Evolutionary conservation across 768 basidiomycete genomes (phyloP).

Genomic region (Termitomyces sp.): DNA sequence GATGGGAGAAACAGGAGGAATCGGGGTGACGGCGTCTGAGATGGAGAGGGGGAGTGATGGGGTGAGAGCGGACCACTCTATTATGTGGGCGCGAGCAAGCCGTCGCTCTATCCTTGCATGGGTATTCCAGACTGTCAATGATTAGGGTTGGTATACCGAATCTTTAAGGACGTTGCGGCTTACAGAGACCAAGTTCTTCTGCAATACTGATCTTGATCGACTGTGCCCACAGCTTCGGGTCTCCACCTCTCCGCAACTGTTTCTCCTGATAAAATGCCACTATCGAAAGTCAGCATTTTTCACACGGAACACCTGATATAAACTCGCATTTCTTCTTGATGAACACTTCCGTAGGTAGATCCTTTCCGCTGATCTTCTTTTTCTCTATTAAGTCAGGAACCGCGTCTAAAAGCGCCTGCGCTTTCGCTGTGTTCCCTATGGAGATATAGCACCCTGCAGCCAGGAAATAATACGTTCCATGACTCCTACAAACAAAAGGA

Average conservation of each 20-base stretch:
- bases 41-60: constrained; percentile 25
- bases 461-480: constrained; percentile 74
- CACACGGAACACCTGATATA: not conserved
- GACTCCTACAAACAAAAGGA: constrained; percentile 52
- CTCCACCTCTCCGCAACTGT: constrained; percentile 48
- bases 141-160: not conserved
- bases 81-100: constrained; percentile 56
- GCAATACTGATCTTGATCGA: constrained; percentile 63
- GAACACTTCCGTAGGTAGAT: constrained; percentile 70
- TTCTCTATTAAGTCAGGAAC: constrained; percentile 58
- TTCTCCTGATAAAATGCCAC: constrained; percentile 76
- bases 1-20: constrained; percentile 2
- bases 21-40: constrained; percentile 5
- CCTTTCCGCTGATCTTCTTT: constrained; percentile 60
- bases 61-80: constrained; percentile 43
- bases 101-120: constrained; percentile 53
- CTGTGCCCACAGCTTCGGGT: constrained; percentile 44
- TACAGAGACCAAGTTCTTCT: constrained; percentile 74
- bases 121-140: constrained; percentile 67
- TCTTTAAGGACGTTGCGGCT: constrained; percentile 19
- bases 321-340: constrained; percentile 70
- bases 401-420: constrained; percentile 55
- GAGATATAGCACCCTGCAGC: constrained; percentile 72
- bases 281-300: constrained; percentile 18
- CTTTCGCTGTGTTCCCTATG: constrained; percentile 47